These are phyloP conservation scores for Picea sitchensis DNA, from an alignment of 75 land plant species.

Conservation along the genomic window DNA sequence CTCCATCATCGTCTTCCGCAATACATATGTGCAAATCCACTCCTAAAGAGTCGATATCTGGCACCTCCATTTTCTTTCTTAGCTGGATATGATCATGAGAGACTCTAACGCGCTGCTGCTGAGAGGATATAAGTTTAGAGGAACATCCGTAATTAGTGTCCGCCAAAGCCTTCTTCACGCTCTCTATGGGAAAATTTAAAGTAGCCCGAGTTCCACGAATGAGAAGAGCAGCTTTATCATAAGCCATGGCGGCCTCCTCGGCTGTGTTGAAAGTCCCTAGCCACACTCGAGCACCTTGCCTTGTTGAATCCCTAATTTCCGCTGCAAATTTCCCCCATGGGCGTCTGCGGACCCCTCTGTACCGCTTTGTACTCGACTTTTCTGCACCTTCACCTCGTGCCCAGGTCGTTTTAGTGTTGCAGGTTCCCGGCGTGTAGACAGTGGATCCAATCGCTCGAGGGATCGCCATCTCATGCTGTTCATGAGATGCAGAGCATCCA, in stretches of 20 bases:
- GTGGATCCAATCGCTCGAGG: too few species aligned
- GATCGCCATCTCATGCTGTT: too few species aligned
- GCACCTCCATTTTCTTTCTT: too few species aligned
- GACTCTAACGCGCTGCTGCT: background rate
- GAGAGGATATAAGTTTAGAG: background rate
- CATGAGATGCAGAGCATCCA: too few species aligned
- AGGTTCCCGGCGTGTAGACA: too few species aligned
- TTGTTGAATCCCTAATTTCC: slow-evolving; percentile 52
- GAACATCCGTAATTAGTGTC: background rate
- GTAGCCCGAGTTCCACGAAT: slow-evolving; percentile 17
- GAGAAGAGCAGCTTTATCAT: slow-evolving; percentile 30
- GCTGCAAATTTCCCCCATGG: slow-evolving; percentile 74
- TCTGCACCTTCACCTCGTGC: too few species aligned
- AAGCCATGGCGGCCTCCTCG: slow-evolving; percentile 68
- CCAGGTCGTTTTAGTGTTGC: too few species aligned
- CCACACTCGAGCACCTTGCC: slow-evolving; percentile 54
- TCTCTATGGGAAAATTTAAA: slow-evolving; percentile 15
- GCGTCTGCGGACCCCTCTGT: slow-evolving; percentile 61
- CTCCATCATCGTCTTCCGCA: too few species aligned
- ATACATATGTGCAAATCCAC: too few species aligned
- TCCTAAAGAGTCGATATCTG: too few species aligned
- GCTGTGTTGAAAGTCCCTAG: slow-evolving; percentile 72
- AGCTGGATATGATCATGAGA: too few species aligned
- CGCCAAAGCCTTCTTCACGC: background rate
- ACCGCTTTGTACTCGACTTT: slow-evolving; percentile 9